Conservation (phyloP, 1,284 basidiomycete genomes). For the Marasmius sp. region DNA sequence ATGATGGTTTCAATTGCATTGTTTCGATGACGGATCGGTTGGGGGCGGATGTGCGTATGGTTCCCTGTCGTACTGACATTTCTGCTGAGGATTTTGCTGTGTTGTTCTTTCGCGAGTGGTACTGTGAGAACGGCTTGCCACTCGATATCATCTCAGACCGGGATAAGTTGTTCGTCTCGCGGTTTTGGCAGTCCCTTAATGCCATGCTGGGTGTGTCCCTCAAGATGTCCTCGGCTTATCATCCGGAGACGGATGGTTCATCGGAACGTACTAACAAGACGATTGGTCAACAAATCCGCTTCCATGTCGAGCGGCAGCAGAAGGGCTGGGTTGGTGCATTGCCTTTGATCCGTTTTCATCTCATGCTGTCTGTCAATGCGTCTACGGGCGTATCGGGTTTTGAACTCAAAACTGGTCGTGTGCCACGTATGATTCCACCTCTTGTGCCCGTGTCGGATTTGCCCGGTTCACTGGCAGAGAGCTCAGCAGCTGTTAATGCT, state of each 20-base stretch:
- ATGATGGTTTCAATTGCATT: constrained; percentile 31
- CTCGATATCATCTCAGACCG: constrained; percentile 24
- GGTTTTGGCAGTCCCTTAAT: constrained; percentile 17
- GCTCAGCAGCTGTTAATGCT: background rate
- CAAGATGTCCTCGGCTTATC: constrained; percentile 17
- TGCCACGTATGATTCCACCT: constrained; percentile 24
- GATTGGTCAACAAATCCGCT: constrained; percentile 30
- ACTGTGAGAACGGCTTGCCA: constrained; percentile 32
- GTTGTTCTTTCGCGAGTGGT: constrained; percentile 22
- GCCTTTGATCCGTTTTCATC: constrained; percentile 34
- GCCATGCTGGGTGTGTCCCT: constrained; percentile 4
- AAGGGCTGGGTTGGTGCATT: constrained; percentile 33
- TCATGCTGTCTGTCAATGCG: constrained; percentile 34
- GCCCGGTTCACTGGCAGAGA: background rate
- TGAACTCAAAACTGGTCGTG: constrained; percentile 21
- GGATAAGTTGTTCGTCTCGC: constrained; percentile 27
- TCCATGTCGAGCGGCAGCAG: constrained; percentile 33
- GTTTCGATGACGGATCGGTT: constrained; percentile 40
- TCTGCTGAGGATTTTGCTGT: constrained; percentile 18
- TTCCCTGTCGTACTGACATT: constrained; percentile 21
- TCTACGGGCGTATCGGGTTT: constrained; percentile 35
- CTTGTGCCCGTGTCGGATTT: too few relatives aligned
- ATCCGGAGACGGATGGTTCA: constrained; percentile 27
- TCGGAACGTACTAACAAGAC: constrained; percentile 34
- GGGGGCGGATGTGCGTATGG: constrained; percentile 33